Conservation (phyloP, 768 basidiomycete genomes). For the Trametes cubensis region DNA sequence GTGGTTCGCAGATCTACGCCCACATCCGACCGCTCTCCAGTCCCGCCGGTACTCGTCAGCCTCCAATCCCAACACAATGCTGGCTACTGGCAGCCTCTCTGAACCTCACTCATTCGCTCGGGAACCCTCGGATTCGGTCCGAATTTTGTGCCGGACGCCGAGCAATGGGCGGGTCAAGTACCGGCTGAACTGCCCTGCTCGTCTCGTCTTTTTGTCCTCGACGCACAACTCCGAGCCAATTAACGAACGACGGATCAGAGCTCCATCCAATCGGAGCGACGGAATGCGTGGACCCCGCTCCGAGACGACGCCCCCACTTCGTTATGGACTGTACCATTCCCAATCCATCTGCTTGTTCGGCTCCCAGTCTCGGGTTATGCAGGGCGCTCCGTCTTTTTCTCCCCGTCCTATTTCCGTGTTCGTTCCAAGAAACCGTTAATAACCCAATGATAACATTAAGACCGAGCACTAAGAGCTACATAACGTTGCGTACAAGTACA, state of each 20-base stretch:
- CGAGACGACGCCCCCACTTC: background rate
- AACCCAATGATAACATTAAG: conserved; percentile 3
- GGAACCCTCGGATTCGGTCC: background rate
- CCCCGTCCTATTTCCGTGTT: background rate
- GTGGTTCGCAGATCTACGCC: no score
- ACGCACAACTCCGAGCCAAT: background rate
- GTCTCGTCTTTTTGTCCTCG: background rate
- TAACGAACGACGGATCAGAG: background rate
- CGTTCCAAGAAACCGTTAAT: background rate
- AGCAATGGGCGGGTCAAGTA: background rate
- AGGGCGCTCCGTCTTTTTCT: background rate
- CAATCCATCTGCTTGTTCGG: background rate
- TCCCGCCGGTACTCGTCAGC: no score
- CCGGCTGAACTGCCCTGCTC: conserved; percentile 8
- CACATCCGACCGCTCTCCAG: no score
- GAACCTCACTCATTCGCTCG: background rate
- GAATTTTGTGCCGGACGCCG: background rate
- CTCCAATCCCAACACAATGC: no score
- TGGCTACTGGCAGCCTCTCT: background rate
- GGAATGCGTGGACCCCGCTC: background rate
- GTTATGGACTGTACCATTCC: conserved; percentile 16
- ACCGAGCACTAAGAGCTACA: conserved; percentile 14
- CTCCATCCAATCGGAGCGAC: no score
- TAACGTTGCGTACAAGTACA: conserved; percentile 10
- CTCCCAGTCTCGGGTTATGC: background rate